Evolutionary conservation across 768 basidiomycete species (phyloP).

Genomic region (Paxillus involutus): DNA sequence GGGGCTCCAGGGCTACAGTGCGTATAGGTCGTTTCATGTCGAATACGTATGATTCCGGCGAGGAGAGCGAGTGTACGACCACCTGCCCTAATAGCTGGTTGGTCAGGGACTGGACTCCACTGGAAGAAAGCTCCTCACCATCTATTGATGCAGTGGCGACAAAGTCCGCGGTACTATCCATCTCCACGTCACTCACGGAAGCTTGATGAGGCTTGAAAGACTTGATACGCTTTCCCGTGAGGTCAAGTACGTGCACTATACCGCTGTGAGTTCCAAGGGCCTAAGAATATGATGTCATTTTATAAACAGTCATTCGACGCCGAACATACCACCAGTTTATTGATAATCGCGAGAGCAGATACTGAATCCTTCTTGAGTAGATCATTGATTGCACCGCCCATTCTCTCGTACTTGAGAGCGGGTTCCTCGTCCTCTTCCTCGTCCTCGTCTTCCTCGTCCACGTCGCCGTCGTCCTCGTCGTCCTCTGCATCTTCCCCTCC

Average conservation of each 20-base stretch:
- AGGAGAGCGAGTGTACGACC: conserved; percentile 78
- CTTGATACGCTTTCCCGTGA: conserved; percentile 79
- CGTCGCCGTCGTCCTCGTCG: conserved; percentile 30
- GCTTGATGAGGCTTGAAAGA: conserved; percentile 90
- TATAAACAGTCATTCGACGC: background rate
- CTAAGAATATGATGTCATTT: conserved; percentile 38
- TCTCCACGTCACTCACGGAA: conserved; percentile 78
- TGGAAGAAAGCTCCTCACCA: conserved; percentile 48
- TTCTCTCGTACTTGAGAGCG: conserved; percentile 85
- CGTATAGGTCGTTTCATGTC: conserved; percentile 93
- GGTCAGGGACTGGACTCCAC: conserved; percentile 55
- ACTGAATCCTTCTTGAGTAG: conserved; percentile 88
- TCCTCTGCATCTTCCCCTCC: conserved; percentile 11
- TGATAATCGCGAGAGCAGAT: conserved; percentile 75
- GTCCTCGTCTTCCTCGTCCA: conserved; percentile 49
- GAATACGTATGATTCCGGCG: conserved; percentile 78
- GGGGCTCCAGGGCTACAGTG: conserved; percentile 86
- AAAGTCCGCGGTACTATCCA: conserved; percentile 86
- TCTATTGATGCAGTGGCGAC: conserved; percentile 92
- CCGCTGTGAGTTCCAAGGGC: conserved; percentile 91
- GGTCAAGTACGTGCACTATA: conserved; percentile 83
- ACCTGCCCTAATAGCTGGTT: conserved; percentile 71
- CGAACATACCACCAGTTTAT: conserved; percentile 62
- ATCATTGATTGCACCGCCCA: conserved; percentile 70
- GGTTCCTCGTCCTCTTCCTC: conserved; percentile 89